These are phyloP conservation scores for Pythium dissimile DNA, from an alignment of 352 stramenopile genomes.

Conservation along the genomic window DNA sequence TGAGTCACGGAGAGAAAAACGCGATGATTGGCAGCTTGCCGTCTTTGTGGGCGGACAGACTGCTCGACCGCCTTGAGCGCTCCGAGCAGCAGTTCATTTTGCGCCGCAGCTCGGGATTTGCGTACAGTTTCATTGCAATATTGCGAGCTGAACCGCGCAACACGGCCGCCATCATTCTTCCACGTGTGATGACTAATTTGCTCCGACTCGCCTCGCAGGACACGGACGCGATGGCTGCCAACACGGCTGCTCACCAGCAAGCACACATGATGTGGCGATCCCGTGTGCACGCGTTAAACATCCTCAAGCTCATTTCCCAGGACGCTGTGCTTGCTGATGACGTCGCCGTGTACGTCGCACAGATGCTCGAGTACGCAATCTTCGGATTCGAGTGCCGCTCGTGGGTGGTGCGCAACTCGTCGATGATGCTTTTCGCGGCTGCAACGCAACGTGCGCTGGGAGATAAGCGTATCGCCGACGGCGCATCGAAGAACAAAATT, in stretches of 20 bases:
- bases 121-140: constrained; percentile 86
- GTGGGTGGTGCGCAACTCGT: constrained; percentile 89
- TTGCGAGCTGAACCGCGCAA: constrained; percentile 84
- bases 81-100: constrained; percentile 87
- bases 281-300: constrained; percentile 86
- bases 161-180: constrained; percentile 68
- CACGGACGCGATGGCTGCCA: constrained; percentile 38
- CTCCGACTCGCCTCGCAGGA: constrained; percentile 61
- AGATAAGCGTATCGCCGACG: constrained; percentile 82
- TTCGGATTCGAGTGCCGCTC: constrained; percentile 80
- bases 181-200: constrained; percentile 66
- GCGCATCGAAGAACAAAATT: constrained; percentile 56
- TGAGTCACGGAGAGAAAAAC: constrained; percentile 61
- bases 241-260: constrained; percentile 20
- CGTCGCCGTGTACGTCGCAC: constrained; percentile 74
- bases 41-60: constrained; percentile 64
- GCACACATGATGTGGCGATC: constrained; percentile 68
- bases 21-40: constrained; percentile 47
- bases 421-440: constrained; percentile 90
- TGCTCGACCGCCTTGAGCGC: constrained; percentile 71
- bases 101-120: constrained; percentile 84
- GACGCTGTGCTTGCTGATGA: constrained; percentile 86
- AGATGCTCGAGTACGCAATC: constrained; percentile 82
- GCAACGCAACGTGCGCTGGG: constrained; percentile 74
- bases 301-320: constrained; percentile 88